Percentiles rank a stretch among this genome's conserved stretches.
phyloP scores from a whole-genome alignment of 2,329 filamentous ascomycete genomes.

The Fusarium sp. region DNA sequence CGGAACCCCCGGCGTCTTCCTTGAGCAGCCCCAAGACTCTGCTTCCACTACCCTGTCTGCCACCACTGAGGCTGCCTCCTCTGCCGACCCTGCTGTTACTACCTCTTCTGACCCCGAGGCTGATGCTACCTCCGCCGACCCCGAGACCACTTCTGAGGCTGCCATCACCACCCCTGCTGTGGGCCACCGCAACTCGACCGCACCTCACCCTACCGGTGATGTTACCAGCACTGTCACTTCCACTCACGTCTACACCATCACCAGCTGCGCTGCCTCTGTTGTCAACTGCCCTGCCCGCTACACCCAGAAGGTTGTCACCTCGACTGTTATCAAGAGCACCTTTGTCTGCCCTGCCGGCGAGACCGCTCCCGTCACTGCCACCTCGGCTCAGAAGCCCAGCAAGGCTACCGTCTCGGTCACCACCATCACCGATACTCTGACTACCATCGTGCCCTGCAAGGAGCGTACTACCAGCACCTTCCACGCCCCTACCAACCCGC shows the following conservation, averaged over 20 bases:
- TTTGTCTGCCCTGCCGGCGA: slow-evolving; percentile 45
- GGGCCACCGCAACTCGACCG: slow-evolving; percentile 6
- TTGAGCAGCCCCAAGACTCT: slow-evolving; percentile 2
- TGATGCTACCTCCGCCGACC: background rate
- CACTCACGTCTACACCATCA: slow-evolving; percentile 52
- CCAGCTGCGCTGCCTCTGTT: slow-evolving; percentile 55
- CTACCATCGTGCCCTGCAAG: slow-evolving; percentile 46
- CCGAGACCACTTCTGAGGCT: slow-evolving; percentile 13
- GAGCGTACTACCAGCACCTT: slow-evolving; percentile 46
- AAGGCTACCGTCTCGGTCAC: slow-evolving; percentile 32
- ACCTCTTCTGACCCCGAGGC: slow-evolving; percentile 8
- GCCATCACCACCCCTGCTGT: background rate
- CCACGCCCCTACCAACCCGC: slow-evolving; percentile 40
- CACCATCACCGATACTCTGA: slow-evolving; percentile 47
- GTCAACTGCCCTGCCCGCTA: slow-evolving; percentile 59
- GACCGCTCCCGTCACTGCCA: slow-evolving; percentile 26
- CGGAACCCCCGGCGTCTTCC: slow-evolving; percentile 31
- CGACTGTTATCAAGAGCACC: slow-evolving; percentile 39
- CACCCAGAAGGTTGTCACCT: slow-evolving; percentile 52
- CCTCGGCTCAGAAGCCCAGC: slow-evolving; percentile 15
- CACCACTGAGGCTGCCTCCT: slow-evolving; percentile 16
- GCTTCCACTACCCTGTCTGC: background rate
- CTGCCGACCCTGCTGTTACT: background rate
- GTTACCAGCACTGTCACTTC: slow-evolving; percentile 44
- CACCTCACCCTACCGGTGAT: slow-evolving; percentile 24